A percentile compares a stretch with the other conserved stretches of the same genome.
Evolutionary conservation across 1,139 yeast genomes (phyloP).

Genomic region (Saccharomyces pastorianus): DNA sequence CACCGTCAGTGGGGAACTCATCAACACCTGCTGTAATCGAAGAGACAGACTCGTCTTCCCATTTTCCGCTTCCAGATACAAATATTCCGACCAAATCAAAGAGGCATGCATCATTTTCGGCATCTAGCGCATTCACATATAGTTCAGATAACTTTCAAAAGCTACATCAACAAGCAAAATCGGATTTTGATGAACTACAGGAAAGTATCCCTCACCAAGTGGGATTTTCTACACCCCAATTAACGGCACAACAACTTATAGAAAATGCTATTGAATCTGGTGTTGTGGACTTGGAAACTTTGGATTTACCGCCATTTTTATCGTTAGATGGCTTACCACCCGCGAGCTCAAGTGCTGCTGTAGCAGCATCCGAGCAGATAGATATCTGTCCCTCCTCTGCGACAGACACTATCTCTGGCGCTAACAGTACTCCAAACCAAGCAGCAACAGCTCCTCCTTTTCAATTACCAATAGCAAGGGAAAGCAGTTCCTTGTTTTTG

Average conservation of each 20-base stretch:
- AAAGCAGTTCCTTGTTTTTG: background rate
- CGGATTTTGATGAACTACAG: slow-evolving; percentile 10
- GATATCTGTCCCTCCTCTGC: slow-evolving; percentile 3
- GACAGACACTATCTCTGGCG: background rate
- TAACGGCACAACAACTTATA: slow-evolving; percentile 36
- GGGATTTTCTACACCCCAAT: slow-evolving; percentile 74
- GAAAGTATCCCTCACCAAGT: slow-evolving; percentile 46
- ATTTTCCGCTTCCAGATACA: slow-evolving; percentile 1
- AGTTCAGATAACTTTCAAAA: slow-evolving; percentile 26
- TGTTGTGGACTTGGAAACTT: slow-evolving; percentile 4
- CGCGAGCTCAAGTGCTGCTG: background rate
- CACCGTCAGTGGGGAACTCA: background rate
- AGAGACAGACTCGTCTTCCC: background rate
- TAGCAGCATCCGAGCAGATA: background rate
- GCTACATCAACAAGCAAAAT: slow-evolving; percentile 7
- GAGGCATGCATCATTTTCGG: slow-evolving; percentile 76
- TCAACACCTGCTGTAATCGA: background rate
- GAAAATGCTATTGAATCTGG: slow-evolving; percentile 29
- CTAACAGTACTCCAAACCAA: background rate
- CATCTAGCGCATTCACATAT: slow-evolving; percentile 66
- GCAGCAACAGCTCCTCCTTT: slow-evolving; percentile 2
- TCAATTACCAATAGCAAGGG: slow-evolving; percentile 7
- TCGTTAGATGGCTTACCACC: background rate
- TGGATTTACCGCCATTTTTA: slow-evolving; percentile 4
- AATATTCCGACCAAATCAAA: slow-evolving; percentile 22